Base-by-base conservation (phyloP, 352 stramenopile genomes). In the Phytophthora meadii region DNA sequence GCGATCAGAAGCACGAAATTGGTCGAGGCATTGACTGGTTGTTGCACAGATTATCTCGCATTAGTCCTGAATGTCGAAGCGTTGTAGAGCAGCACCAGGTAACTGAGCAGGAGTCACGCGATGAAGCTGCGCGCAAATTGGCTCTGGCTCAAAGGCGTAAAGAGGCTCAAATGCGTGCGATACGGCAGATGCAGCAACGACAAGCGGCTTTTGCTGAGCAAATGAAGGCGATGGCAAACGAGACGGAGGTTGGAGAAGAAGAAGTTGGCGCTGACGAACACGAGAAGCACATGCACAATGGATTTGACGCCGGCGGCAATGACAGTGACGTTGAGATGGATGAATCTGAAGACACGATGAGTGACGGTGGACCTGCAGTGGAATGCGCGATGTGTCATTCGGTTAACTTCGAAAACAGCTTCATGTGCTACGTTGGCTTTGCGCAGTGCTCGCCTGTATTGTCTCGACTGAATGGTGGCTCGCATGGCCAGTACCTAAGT, bases 351-450 rank as follows among this genome's bases (percentile, higher is more conserved):
- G 73, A 81, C 51, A 52, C 70, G 3, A 92, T 91, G 80, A 76
- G 70, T 46, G 76, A 81, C 7, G 68, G 76, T 4, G 39, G 27
- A 3, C 54, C 59, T 7, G 58, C 75, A 4, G 81, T 84, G 10
- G 86, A 94, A 64, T 95, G 89, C 61, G 87, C 88, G 0, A 94
- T 95, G 87, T 97, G 89, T 48, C 88, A 95, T 58, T 90, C 87
- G 24, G 74, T 84, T n/a, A 77, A 90, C 52, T 82, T 76, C 0
- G 77, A 93, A 46, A 82, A 90, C 57, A 94, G 76, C 63, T 91
- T 93, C 48, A 93, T 95, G 77, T 95, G 89, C 67, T 92, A 91
- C 52, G 86, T 95, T 36, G 89, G 89, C 28, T 95, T 94, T 71
- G 83, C 84, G 4, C 89, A 97, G 58, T 90, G 83, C 52, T 92